A percentile compares a stretch with the other conserved stretches of the same genome.
Evolutionary conservation across 495 filamentous ascomycete genomes (phyloP).

Genomic region (Neurospora discreta): DNA sequence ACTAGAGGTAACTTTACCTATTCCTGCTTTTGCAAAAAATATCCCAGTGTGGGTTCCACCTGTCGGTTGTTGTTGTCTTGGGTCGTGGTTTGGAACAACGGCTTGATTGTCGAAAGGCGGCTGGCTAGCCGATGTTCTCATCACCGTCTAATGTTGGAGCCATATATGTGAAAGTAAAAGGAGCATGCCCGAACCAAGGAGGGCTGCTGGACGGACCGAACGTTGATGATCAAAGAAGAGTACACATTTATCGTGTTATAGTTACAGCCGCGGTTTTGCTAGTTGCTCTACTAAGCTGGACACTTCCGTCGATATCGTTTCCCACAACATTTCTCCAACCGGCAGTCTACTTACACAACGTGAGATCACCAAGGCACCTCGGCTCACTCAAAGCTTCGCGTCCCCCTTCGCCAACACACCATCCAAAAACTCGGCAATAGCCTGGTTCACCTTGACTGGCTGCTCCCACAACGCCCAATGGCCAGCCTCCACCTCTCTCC

Average conservation of each 20-base stretch:
- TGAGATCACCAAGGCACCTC: not conserved
- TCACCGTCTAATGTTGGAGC: not conserved
- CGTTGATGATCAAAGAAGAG: not conserved
- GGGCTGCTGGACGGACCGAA: not conserved
- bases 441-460: conserved; percentile 39
- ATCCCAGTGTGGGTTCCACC: not conserved
- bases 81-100: not conserved
- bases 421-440: conserved; percentile 28
- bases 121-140: not conserved
- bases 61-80: not conserved
- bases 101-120: not conserved
- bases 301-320: not conserved
- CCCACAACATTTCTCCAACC: not conserved
- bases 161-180: not conserved
- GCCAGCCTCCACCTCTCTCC: conserved; percentile 44
- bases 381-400: not conserved
- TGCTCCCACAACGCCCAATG: conserved; percentile 66
- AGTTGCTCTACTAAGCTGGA: not conserved
- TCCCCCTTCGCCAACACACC: conserved; percentile 7
- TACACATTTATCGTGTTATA: not conserved
- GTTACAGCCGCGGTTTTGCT: not conserved
- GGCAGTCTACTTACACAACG: not conserved
- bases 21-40: not conserved
- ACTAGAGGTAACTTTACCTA: conserved; percentile 37
- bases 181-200: not conserved